Evolutionary conservation across 2,329 filamentous ascomycete genomes (phyloP).

Genomic region (Monosporascus sp.): DNA sequence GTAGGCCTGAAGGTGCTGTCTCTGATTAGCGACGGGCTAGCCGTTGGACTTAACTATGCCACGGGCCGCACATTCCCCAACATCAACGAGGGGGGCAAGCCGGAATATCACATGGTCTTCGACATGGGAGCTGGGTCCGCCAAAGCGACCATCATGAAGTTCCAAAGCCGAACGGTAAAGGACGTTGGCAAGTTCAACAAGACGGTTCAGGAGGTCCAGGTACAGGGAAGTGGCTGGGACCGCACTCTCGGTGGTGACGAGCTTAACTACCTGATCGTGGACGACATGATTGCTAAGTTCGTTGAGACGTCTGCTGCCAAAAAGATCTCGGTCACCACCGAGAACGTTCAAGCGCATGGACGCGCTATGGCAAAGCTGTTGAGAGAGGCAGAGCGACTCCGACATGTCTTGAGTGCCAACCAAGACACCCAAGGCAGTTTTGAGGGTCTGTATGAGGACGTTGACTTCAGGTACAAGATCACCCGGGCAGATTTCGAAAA

Average conservation of each 20-base stretch:
- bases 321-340: constrained; percentile 55
- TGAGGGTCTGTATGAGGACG: constrained; percentile 83
- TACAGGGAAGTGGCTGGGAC: constrained; percentile 84
- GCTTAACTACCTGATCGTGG: constrained; percentile 80
- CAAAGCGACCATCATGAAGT: constrained; percentile 82
- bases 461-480: constrained; percentile 92
- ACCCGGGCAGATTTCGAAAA: constrained; percentile 75
- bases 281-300: constrained; percentile 82
- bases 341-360: constrained; percentile 67
- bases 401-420: constrained; percentile 92
- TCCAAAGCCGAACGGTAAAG: constrained; percentile 85
- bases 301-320: constrained; percentile 63
- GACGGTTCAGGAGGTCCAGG: constrained; percentile 91
- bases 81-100: constrained; percentile 73
- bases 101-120: constrained; percentile 89
- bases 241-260: constrained; percentile 82
- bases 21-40: constrained; percentile 82
- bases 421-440: constrained; percentile 74
- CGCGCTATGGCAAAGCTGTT: constrained; percentile 83
- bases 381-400: constrained; percentile 83
- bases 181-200: constrained; percentile 92
- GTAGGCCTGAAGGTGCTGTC: constrained; percentile 82
- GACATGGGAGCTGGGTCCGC: constrained; percentile 97
- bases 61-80: constrained; percentile 85
- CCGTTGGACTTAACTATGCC: constrained; percentile 93